phyloP scores from a whole-genome alignment of 345 rosid genomes.

The Linum trigynum region DNA sequence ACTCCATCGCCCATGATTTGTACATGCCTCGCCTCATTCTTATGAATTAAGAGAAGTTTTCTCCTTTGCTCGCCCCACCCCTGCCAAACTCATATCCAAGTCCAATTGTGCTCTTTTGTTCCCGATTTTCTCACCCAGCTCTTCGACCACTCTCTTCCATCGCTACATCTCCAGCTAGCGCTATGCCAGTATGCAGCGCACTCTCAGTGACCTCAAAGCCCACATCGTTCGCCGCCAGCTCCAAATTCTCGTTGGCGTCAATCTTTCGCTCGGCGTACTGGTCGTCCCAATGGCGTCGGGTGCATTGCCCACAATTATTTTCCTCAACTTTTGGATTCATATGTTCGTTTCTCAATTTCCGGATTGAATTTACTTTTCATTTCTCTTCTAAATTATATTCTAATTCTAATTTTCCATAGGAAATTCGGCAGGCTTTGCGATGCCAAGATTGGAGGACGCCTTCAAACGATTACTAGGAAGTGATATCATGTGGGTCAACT shows the following conservation, averaged over 20 bases:
- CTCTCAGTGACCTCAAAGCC: conserved; percentile 49
- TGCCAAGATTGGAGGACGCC: conserved; percentile 86
- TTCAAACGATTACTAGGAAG: conserved; percentile 90
- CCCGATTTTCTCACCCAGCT: no score
- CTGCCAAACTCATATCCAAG: no score
- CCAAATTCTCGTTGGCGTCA: conserved; percentile 68
- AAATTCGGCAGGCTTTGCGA: conserved; percentile 56
- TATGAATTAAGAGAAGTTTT: no score
- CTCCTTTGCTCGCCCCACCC: no score
- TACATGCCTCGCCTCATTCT: no score
- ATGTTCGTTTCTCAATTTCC: neutral
- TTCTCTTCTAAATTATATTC: neutral
- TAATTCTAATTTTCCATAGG: neutral
- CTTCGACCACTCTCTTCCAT: no score
- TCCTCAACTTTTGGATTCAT: no score
- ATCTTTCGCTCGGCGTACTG: conserved; percentile 68
- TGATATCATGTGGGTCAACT: conserved; percentile 96
- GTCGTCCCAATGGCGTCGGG: conserved; percentile 71
- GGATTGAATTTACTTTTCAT: neutral
- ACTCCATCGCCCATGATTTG: no score
- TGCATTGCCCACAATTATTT: conserved; percentile 11
- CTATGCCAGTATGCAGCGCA: conserved; percentile 42
- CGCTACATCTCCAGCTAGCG: conserved; percentile 16
- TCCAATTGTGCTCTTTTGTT: no score
- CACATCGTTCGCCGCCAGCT: conserved; percentile 73